Percentiles rank a stretch among this genome's conserved stretches.
Evolutionary conservation across 768 basidiomycete species (phyloP).

Genomic region (Trametes punicea): DNA sequence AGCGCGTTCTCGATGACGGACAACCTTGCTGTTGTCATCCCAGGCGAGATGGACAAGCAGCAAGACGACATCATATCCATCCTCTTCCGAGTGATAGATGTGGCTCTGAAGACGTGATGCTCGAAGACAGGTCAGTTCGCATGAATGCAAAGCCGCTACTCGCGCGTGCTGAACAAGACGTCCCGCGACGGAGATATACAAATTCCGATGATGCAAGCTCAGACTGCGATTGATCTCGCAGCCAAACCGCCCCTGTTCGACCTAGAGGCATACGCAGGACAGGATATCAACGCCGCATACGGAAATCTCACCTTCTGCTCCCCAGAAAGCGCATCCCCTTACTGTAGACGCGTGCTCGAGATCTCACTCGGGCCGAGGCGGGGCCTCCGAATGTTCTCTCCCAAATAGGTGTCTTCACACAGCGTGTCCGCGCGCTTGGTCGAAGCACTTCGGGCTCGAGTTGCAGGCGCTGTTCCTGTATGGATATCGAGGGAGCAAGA

Average conservation of each 20-base stretch:
- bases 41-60: slow-evolving; percentile 22
- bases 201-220: background rate
- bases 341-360: slow-evolving; percentile 14
- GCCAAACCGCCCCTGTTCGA: background rate
- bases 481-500: slow-evolving; percentile 32
- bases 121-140: background rate
- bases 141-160: too few species aligned
- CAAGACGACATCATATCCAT: background rate
- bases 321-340: slow-evolving; percentile 7
- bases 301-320: slow-evolving; percentile 24
- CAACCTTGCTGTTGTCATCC: slow-evolving; percentile 32
- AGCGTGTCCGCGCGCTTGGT: slow-evolving; percentile 25
- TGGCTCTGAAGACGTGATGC: background rate
- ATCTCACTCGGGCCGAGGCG: slow-evolving; percentile 9
- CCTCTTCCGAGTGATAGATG: slow-evolving; percentile 1
- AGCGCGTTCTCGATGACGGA: slow-evolving; percentile 36
- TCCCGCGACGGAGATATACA: too few species aligned
- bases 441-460: slow-evolving; percentile 33
- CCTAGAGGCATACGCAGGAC: slow-evolving; percentile 16
- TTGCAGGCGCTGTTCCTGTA: slow-evolving; percentile 32
- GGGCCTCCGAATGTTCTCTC: background rate
- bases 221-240: background rate
- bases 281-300: slow-evolving; percentile 22
- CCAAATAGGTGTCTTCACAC: slow-evolving; percentile 4
- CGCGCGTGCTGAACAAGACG: too few species aligned